Evolutionary conservation across 2,329 filamentous ascomycete species (phyloP).

Genomic region (Alternaria sp.): DNA sequence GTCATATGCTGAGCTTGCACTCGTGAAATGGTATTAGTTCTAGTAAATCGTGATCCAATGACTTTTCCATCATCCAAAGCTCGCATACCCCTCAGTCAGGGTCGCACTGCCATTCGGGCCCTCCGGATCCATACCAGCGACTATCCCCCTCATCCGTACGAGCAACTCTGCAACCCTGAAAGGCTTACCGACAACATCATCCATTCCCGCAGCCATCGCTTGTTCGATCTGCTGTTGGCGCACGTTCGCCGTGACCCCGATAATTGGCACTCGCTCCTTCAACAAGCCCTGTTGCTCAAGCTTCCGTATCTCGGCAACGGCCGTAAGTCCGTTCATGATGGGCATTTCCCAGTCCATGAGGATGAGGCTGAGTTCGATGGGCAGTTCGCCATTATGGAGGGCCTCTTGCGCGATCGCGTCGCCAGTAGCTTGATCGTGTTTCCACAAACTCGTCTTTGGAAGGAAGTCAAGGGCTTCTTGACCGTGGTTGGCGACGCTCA

Average conservation of each 20-base stretch:
- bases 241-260: conserved; percentile 47
- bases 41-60: not conserved
- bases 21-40: not conserved
- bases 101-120: not conserved
- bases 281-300: conserved; percentile 31
- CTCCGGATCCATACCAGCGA: conserved; percentile 2
- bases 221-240: conserved; percentile 37
- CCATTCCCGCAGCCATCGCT: conserved; percentile 43
- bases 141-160: conserved; percentile 25
- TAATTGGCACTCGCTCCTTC: conserved; percentile 32
- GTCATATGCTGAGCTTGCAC: not conserved
- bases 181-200: conserved; percentile 75
- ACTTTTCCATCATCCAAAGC: not conserved
- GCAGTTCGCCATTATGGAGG: not conserved
- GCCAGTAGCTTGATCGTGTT: conserved; percentile 9
- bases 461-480: conserved; percentile 47
- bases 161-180: conserved; percentile 56
- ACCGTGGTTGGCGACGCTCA: conserved; percentile 50
- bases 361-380: conserved; percentile 27
- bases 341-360: conserved; percentile 48
- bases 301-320: conserved; percentile 34
- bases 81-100: not conserved
- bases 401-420: conserved; percentile 58
- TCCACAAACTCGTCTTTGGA: conserved; percentile 33
- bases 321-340: conserved; percentile 40